Evolutionary conservation across 2,329 filamentous ascomycete species (phyloP).

Genomic region (Hypomyces perniciosus): DNA sequence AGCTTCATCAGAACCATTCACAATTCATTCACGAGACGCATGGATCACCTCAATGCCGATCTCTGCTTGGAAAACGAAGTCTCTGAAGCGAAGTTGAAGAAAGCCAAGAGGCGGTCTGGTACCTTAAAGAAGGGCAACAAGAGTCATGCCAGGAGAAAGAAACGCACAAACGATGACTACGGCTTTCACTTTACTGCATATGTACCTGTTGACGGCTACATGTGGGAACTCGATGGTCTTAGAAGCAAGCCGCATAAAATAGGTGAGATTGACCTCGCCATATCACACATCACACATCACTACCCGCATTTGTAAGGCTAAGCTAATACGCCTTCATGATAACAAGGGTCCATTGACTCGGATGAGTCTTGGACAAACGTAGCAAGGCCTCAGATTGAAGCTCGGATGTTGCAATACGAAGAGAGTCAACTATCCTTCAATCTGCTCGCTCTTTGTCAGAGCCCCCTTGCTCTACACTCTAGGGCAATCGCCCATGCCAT

Average conservation of each 20-base stretch:
- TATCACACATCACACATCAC: background rate
- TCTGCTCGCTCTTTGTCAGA: slow-evolving; percentile 67
- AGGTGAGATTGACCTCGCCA: slow-evolving; percentile 20
- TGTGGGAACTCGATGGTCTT: slow-evolving; percentile 89
- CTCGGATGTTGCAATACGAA: slow-evolving; percentile 61
- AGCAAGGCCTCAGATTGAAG: slow-evolving; percentile 58
- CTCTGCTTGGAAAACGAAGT: slow-evolving; percentile 56
- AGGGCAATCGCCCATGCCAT: slow-evolving; percentile 40
- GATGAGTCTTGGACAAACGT: slow-evolving; percentile 57
- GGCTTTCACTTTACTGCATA: slow-evolving; percentile 88
- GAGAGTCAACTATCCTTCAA: slow-evolving; percentile 67
- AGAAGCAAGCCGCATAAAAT: slow-evolving; percentile 56
- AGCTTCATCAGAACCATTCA: slow-evolving; percentile 74
- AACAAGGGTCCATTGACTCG: slow-evolving; percentile 16
- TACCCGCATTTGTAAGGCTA: background rate
- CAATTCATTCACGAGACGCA: slow-evolving; percentile 77
- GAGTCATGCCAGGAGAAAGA: slow-evolving; percentile 26
- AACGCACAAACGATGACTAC: slow-evolving; percentile 47
- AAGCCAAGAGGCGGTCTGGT: slow-evolving; percentile 25
- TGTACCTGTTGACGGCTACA: slow-evolving; percentile 63
- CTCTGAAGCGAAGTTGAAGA: slow-evolving; percentile 29
- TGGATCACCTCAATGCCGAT: slow-evolving; percentile 70
- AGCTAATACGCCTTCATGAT: background rate
- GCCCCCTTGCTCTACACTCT: slow-evolving; percentile 49
- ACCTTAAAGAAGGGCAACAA: slow-evolving; percentile 33